Conservation (phyloP, 176 grass and related monocot species). For the Pontederia crassipes region DNA sequence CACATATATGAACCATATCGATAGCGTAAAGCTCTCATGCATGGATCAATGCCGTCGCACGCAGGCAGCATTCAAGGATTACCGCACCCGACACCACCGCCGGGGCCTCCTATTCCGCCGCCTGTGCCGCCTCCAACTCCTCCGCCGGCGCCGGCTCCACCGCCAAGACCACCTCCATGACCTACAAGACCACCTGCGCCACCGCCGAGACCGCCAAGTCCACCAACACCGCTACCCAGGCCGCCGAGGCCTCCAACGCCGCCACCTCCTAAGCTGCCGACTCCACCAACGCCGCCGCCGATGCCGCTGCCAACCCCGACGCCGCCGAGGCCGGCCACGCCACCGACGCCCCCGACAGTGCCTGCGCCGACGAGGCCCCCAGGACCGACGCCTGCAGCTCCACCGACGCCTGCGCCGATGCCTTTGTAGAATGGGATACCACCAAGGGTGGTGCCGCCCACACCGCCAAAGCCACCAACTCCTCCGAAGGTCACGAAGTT, state of each 20-base stretch:
- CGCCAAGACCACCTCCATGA: neutral
- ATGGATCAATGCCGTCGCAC: too few relatives aligned
- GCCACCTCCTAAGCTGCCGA: neutral
- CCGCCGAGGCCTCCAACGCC: neutral
- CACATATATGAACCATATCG: too few relatives aligned
- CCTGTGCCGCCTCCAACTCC: neutral
- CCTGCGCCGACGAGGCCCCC: neutral
- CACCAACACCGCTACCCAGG: neutral
- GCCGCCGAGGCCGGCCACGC: neutral
- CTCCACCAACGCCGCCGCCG: neutral
- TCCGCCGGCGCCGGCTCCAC: neutral
- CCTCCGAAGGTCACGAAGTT: constrained; percentile 1
- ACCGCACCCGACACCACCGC: neutral
- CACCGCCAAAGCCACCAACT: neutral
- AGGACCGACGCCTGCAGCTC: neutral
- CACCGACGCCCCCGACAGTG: neutral
- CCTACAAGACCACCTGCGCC: neutral
- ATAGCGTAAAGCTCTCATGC: too few relatives aligned
- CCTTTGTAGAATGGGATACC: neutral
- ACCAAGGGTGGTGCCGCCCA: neutral
- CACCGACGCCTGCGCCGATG: neutral
- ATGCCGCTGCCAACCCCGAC: neutral
- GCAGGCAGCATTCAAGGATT: neutral
- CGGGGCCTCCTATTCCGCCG: neutral
- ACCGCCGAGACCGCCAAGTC: neutral